Evolutionary conservation across 1,284 basidiomycete genomes (phyloP), one percentile per base, ranked within the genome.

Genomic region (Heterobasidion occidentale): DNA sequence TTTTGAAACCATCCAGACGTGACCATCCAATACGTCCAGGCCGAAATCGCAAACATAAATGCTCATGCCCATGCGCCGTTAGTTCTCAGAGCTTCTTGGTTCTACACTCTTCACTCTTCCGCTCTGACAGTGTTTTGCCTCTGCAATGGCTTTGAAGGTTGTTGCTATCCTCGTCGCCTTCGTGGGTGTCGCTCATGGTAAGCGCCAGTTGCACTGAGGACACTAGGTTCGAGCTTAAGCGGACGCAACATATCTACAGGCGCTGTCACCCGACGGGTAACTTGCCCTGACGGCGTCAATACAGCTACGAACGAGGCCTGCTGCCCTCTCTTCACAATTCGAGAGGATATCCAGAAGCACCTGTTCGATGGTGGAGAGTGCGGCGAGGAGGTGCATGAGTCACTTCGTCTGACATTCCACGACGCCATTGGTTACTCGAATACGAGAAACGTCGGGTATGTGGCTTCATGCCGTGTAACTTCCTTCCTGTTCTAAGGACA

Each of bases 341-440:
- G 69, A n/a, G 66, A 71, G 12, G 70, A 74, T 57, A 58, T 77
- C 35, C 74, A 77, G 60, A 53, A 60, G 19, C 73, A 71, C 57
- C 60, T 77, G 6, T 75, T 77, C 62, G 72, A 75, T 34, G 66
- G 66, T 51, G 38, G 38, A 11, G 61, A 72, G 58, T 77, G 76
- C 58, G 72, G 71, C 51, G 73, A 75, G 65, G 71, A 74, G 52
- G 74, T 71, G 15, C 76, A 74, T 59, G 73, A 75, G 57, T 68
- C 74, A 14, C 61, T 77, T 42, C 71, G 76, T 35, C 58, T 77
- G 57, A 71, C 74, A 19, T 77, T 77, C 68, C 75, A 77, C 63
- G 75, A 77, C 55, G 74, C 72, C 44, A 74, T 75, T 53, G 74
- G 71, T 5, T 73, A 70, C 55, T 75, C 74, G 61, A 60, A 5